Percentiles rank a stretch among this genome's conserved stretches.
Conservation (phyloP, 176 grass and related monocot species). For the Oryza rufipogon region DNA sequence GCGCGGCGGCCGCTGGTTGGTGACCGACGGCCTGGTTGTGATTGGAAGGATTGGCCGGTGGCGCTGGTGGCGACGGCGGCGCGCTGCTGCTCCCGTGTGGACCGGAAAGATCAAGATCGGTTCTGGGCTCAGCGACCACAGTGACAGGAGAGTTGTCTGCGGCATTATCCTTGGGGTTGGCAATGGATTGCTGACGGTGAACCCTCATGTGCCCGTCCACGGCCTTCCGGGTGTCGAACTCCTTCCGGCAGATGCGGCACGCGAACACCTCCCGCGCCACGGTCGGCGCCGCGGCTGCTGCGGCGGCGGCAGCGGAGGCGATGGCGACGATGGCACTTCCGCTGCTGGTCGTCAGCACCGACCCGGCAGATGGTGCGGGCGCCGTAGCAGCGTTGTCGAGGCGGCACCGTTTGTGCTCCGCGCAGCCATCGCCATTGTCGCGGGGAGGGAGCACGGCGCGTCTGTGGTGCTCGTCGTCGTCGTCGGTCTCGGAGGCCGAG, state of each 20-base stretch:
- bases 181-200: neutral
- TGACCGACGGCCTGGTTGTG: neutral
- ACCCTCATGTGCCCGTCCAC: conserved; percentile 41
- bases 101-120: too few species aligned
- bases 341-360: conserved; percentile 14
- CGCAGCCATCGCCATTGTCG: too few species aligned
- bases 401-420: too few species aligned
- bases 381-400: too few species aligned
- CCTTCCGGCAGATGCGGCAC: conserved; percentile 22
- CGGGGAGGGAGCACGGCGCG: too few species aligned
- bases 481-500: too few species aligned
- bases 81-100: neutral
- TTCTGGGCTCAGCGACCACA: too few species aligned
- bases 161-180: too few species aligned
- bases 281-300: too few species aligned
- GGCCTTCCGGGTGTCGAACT: neutral
- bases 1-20: neutral
- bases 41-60: neutral
- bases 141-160: too few species aligned
- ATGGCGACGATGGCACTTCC: neutral
- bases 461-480: too few species aligned
- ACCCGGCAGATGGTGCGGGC: neutral
- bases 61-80: neutral
- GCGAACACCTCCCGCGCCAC: neutral
- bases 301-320: too few species aligned